These are phyloP conservation scores for Lolium perenne DNA, from an alignment of 176 grass and related monocot species.

Conservation along the genomic window DNA sequence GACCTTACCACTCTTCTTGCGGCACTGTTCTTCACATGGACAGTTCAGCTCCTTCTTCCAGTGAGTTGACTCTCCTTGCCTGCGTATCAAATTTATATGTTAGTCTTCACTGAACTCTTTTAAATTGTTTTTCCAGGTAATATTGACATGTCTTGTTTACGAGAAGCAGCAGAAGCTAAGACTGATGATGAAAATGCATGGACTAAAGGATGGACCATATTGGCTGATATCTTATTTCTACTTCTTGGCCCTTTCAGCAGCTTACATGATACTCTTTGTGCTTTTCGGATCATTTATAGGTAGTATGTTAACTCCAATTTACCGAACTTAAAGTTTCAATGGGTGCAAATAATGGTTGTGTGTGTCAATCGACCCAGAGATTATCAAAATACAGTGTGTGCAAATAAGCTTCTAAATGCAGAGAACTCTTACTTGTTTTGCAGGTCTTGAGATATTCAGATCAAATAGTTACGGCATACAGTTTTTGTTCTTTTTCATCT, in stretches of 20 bases:
- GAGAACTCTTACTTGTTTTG: conserved; percentile 10
- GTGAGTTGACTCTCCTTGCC: conserved; percentile 36
- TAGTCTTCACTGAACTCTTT: background rate
- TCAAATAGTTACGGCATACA: conserved; percentile 63
- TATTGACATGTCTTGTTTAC: conserved; percentile 53
- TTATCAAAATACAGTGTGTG: background rate
- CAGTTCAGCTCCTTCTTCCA: conserved; percentile 66
- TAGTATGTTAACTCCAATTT: conserved; percentile 22
- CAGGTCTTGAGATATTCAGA: conserved; percentile 69
- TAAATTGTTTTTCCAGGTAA: conserved; percentile 36
- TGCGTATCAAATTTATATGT: background rate
- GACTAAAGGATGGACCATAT: conserved; percentile 59
- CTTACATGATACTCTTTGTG: conserved; percentile 56
- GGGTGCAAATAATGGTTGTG: background rate
- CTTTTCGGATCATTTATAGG: conserved; percentile 65
- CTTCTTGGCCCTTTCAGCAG: conserved; percentile 57
- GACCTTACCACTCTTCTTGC: conserved; percentile 56
- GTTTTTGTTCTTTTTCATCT: conserved; percentile 68
- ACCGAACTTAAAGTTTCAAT: background rate
- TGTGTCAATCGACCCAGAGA: too few relatives aligned
- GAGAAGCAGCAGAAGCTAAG: conserved; percentile 74
- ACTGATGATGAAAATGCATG: conserved; percentile 88
- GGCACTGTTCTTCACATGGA: conserved; percentile 62
- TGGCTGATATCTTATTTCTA: conserved; percentile 68
- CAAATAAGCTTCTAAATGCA: conserved; percentile 17